Evolutionary conservation across 2,329 filamentous ascomycete genomes (phyloP), one percentile per base, ranked within the genome.

Genomic region (Colletotrichum costaricense): DNA sequence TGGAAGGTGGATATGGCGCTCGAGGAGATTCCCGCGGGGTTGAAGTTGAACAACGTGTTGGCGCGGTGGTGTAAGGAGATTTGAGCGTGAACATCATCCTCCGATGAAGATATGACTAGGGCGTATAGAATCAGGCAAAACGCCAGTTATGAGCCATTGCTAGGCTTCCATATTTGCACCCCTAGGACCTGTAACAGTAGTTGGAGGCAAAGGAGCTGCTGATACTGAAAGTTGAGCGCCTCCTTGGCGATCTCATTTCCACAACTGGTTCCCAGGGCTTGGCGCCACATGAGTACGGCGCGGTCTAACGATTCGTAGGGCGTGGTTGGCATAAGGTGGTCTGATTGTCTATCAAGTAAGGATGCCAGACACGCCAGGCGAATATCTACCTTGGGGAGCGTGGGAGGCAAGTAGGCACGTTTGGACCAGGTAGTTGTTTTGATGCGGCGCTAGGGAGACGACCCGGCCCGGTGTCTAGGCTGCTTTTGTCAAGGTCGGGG

Each of bases 1-100:
- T 93, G 92, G 86, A 92, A 91, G 82, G 89, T 93, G 42, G 94
- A 97, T 81, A 91, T 97, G 35, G 89, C 89, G 60, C 84, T 97
- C 69, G 93, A 95, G 81, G 94, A 97, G 86, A 94, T 97, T 77
- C 90, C 91, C 1, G 84, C 86, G 28, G 89, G 87, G 16, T 89
- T 91, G 65, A 89, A 88, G 79, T 80, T 93, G 63, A 88, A 86
- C 69, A 84, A 84, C 4, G 88, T 91, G 30, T 83, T 94, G 86
- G 88, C 88, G 46, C 91, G 90, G 79, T 97, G 94, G 94, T 97
- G 94, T 84, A 88, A 86, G 80, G 93, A 95, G 84, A 92, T 95
- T 74, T 91, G 77, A 81, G 24, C 24, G 35, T 5, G 28, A 30
- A 30, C 28, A 8, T 33, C 30, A 33, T 33, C 0, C 9, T 33